phyloP scores from a whole-genome alignment of 2,329 filamentous ascomycete species.

The Trichoderma koningii region DNA sequence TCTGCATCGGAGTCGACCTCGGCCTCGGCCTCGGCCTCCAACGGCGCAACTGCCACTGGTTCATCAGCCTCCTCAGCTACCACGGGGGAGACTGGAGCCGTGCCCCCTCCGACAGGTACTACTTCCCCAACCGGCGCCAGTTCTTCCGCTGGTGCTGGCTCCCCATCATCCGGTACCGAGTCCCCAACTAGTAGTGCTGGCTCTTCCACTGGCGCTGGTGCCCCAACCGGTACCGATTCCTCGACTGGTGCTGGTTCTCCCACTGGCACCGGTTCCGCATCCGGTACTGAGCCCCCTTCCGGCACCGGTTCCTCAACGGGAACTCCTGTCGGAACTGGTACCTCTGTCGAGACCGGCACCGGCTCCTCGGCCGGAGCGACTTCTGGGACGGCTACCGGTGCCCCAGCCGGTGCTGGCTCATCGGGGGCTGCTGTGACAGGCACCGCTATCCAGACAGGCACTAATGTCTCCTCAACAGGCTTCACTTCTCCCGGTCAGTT shows the following conservation, averaged over 20 bases:
- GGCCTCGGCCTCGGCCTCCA: slow-evolving; percentile 3
- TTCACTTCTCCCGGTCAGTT: slow-evolving; percentile 6
- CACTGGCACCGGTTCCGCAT: not conserved
- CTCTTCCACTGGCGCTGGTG: not conserved
- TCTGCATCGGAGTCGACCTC: slow-evolving; percentile 4
- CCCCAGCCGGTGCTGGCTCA: not conserved
- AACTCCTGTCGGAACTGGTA: slow-evolving; percentile 8
- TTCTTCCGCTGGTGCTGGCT: not conserved
- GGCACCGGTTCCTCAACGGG: slow-evolving; percentile 1
- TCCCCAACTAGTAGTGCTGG: not conserved
- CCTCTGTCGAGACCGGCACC: not conserved
- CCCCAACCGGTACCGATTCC: not conserved
- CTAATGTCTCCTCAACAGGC: slow-evolving; percentile 5
- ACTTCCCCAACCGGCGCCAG: not conserved
- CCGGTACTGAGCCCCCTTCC: not conserved
- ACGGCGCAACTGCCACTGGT: slow-evolving; percentile 2
- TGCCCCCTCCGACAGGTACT: slow-evolving; percentile 13
- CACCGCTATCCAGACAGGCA: not conserved
- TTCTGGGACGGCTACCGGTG: not conserved
- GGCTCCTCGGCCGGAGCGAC: not conserved
- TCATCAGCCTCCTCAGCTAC: slow-evolving; percentile 9
- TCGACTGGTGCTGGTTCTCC: not conserved
- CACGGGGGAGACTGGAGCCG: slow-evolving; percentile 3
- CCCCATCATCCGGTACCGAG: slow-evolving; percentile 8
- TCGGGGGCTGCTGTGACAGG: slow-evolving; percentile 5